Evolutionary conservation across 371 early-diverging fungal genomes (phyloP), one percentile per base, ranked within the genome.

Genomic region (Mycotypha africana): DNA sequence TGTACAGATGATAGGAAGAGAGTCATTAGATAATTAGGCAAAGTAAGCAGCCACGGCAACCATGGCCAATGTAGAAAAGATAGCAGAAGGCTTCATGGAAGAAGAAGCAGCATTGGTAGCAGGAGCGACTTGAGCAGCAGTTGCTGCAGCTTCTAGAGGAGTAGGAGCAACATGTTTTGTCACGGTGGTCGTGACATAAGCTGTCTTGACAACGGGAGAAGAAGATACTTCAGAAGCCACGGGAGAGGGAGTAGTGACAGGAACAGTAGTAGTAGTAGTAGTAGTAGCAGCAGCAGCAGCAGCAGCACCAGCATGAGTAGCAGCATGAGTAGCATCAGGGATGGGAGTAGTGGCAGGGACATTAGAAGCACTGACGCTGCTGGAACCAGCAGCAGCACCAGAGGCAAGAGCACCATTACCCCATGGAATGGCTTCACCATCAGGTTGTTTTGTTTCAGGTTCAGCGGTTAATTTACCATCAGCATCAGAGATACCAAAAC

Each of bases 401-500:
- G 24, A 11, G 11, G 47, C 49, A n/a, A 58, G 42, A 19, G 61
- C 45, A 37, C 73, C 73, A 26, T 53, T 44, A 37, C 73, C 73
- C 73, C 73, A 72, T 20, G 73, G 73, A 28, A 72, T 68, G 11
- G 54, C 47, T 15, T 58, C 56, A 44, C 70, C 70, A 42, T 47
- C 60, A 49, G 46, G 51, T 41, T 43, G 62, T 23, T 23, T 68
- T 16, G 16, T 11, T 42, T 57, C 21, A 24, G 65, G 60, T 32
- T 52, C 52, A 32, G 47, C 47, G 26, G 49, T 50, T 8, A 57
- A 42, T 3, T 32, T 42, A 22, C 60, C 60, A 38, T 46, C 60
- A 36, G 57, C 40, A 32, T 44, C 56, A 33, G 47, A 53, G 20
- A 69, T 65, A 47, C 60, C 65, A 34, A 69, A 69, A 49, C 70